phyloP scores from a whole-genome alignment of 2,329 filamentous ascomycete genomes.

The Penicillium capsulatum region DNA sequence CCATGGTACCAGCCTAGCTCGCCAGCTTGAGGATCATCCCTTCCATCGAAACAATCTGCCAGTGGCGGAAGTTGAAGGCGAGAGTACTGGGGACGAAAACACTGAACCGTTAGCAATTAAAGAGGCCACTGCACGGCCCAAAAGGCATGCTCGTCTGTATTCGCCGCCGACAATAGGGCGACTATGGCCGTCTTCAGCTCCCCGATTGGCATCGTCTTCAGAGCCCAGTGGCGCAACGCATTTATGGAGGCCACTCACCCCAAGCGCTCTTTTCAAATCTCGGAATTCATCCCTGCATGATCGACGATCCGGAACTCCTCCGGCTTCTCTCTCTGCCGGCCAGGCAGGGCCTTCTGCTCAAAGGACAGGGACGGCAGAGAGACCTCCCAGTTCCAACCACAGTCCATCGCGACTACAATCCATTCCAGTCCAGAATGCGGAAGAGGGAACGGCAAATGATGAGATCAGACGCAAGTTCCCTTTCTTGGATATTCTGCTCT shows the following conservation, averaged over 20 bases:
- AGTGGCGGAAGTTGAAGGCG: slow-evolving; percentile 11
- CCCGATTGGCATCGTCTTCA: not conserved
- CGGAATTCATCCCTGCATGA: not conserved
- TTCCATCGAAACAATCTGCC: slow-evolving; percentile 32
- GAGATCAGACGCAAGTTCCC: not conserved
- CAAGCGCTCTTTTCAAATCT: not conserved
- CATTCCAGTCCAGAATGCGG: not conserved
- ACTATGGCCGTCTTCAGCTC: slow-evolving; percentile 1
- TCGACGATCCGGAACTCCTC: not conserved
- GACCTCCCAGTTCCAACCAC: not conserved
- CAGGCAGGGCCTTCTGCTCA: slow-evolving; percentile 3
- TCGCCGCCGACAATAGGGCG: slow-evolving; percentile 1
- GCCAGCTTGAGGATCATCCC: slow-evolving; percentile 31
- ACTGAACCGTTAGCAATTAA: slow-evolving; percentile 3
- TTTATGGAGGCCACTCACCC: not conserved
- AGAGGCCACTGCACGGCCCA: not conserved
- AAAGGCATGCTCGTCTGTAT: slow-evolving; percentile 1
- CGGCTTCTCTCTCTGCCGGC: not conserved
- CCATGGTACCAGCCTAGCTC: slow-evolving; percentile 35
- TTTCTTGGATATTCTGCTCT: slow-evolving; percentile 1
- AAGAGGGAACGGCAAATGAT: not conserved
- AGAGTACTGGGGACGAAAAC: not conserved
- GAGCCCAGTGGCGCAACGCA: not conserved
- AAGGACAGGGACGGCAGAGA: not conserved
- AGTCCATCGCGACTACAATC: not conserved